Evolutionary conservation across 306 rosid genomes (phyloP), one percentile per base, ranked within the genome.

Genomic region (Canavalia ensiformis): DNA sequence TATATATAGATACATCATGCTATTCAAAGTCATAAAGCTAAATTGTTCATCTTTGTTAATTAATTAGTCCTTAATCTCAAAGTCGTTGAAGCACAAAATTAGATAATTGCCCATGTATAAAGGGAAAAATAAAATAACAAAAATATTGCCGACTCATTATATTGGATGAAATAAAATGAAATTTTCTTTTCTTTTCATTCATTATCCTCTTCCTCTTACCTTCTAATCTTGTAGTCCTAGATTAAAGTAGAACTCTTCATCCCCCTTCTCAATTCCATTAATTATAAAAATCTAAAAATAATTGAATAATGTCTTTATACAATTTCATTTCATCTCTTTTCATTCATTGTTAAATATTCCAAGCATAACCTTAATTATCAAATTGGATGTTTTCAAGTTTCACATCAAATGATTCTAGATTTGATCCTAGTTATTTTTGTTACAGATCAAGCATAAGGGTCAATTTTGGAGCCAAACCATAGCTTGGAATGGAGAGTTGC

Each of bases 361-460:
- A 52, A n/a, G n/a, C 25, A n/a, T 5, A 52, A 4, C 41, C 41
- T 37, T 37, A 18, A 18, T 18, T 18, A 37, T 4, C 41, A 12
- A 52, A 55, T 18, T 56, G 7, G 34, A 3, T 6, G 34, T 57
- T 57, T 57, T 0, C 4, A 12, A 57, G 2, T 29, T 64, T 39
- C 12, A 39, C 0, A 65, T 41, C 0, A n/a, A 65, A 39, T 65
- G 50, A n/a, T 65, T 30, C 33, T 65, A 13, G 50, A 37, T 65
- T 65, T 65, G 50, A 65, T 33, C 0, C 4, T 39, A 37, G 51
- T 4, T 42, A 41, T 42, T 2, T n/a, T 49, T 35, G 13, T 66
- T 42, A 4, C 72, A 66, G 52, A 41, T 66, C 6, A 42, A 41
- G 34, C 51, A 41, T 66, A 66, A 66, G 71, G 71, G 50, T n/a